Percentiles rank a stretch among this genome's conserved stretches.
Conservation (phyloP, 768 basidiomycete genomes). For the Chlorophyllum brunneum region DNA sequence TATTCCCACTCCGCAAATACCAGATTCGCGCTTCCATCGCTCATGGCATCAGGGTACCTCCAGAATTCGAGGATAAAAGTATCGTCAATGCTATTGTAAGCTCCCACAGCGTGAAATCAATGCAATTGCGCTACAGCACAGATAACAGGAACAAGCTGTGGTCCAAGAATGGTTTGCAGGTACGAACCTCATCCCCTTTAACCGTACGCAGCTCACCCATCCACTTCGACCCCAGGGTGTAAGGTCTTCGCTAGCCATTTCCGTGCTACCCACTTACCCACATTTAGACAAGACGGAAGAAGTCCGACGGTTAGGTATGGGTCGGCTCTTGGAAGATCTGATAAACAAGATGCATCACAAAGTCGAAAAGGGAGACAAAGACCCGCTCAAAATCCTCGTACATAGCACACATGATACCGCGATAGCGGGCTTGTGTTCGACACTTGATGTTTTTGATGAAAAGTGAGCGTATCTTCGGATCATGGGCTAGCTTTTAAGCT, state of each 20-base stretch:
- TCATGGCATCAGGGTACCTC: constrained; percentile 67
- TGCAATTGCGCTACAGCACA: not conserved
- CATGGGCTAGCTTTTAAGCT: too few relatives aligned
- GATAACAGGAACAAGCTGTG: constrained; percentile 60
- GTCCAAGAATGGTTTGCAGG: constrained; percentile 79
- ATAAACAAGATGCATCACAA: constrained; percentile 61
- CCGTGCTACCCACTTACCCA: not conserved
- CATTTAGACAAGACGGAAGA: constrained; percentile 75
- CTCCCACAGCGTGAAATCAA: not conserved
- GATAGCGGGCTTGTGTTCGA: constrained; percentile 57
- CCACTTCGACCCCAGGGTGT: constrained; percentile 36
- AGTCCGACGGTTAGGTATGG: constrained; percentile 75
- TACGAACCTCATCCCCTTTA: constrained; percentile 14
- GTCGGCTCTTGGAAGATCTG: constrained; percentile 64
- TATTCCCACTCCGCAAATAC: not conserved
- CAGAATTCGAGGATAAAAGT: constrained; percentile 64
- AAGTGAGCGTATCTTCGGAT: constrained; percentile 46
- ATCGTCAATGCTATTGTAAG: constrained; percentile 58
- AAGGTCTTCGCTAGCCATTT: constrained; percentile 14
- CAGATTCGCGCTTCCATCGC: constrained; percentile 67
- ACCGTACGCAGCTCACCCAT: constrained; percentile 5
- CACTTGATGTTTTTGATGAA: constrained; percentile 72
- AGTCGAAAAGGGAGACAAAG: constrained; percentile 35
- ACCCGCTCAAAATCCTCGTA: constrained; percentile 61
- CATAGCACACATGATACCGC: constrained; percentile 73